Percentiles rank a stretch among this genome's conserved stretches.
Conservation (phyloP, 2,329 filamentous ascomycete genomes). For the Trichothecium sympodiale region DNA sequence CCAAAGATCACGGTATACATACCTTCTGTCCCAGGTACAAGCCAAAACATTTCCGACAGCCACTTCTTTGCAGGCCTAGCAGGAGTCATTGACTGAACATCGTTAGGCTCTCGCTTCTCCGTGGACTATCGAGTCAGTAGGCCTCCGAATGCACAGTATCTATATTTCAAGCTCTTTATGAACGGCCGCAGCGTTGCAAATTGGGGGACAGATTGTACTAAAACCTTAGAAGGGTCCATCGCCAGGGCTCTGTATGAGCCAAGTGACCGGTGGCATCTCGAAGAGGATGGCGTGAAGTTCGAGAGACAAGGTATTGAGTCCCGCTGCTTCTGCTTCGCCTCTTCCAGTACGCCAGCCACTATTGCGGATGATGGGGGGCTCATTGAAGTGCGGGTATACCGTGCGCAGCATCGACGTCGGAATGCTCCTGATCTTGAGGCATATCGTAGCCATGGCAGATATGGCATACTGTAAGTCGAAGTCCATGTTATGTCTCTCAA, state of each 20-base stretch:
- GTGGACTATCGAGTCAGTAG: constrained; percentile 43
- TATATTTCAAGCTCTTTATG: constrained; percentile 43
- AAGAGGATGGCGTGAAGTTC: constrained; percentile 20
- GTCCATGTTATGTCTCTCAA: neutral
- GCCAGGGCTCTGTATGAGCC: constrained; percentile 39
- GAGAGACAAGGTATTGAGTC: constrained; percentile 32
- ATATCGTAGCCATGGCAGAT: constrained; percentile 36
- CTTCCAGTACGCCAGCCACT: constrained; percentile 20
- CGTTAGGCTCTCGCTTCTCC: no score
- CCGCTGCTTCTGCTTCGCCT: constrained; percentile 39
- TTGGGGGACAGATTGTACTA: constrained; percentile 28
- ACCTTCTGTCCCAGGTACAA: constrained; percentile 38
- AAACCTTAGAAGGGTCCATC: constrained; percentile 21
- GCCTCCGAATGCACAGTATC: constrained; percentile 20
- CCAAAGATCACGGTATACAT: constrained; percentile 44
- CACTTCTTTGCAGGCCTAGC: constrained; percentile 20
- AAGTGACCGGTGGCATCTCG: constrained; percentile 26
- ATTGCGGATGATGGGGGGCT: constrained; percentile 42
- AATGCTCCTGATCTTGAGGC: constrained; percentile 27
- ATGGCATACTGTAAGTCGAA: constrained; percentile 41
- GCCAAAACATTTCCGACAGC: constrained; percentile 5
- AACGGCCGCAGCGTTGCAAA: constrained; percentile 41
- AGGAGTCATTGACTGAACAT: no score
- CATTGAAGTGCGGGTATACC: constrained; percentile 42
- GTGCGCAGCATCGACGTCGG: constrained; percentile 35